Conservation (phyloP, 2,329 filamentous ascomycete species). For the Hortaea sp. region DNA sequence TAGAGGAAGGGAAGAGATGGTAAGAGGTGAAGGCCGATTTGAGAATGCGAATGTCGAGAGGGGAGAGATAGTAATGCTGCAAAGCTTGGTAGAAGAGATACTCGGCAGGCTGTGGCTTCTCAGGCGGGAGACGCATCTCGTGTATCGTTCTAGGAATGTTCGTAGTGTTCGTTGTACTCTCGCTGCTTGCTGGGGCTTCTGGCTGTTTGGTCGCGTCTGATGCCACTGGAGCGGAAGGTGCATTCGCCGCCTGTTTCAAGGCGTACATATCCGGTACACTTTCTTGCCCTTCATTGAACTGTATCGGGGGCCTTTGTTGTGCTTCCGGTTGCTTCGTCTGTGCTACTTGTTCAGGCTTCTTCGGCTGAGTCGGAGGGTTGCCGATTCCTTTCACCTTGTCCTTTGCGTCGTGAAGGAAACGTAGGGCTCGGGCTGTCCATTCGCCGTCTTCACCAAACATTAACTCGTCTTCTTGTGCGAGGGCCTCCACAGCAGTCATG, state of each 20-base stretch:
- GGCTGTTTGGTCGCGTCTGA: constrained; percentile 16
- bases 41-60: constrained; percentile 83
- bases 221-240: constrained; percentile 10
- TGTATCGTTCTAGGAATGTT: constrained; percentile 32
- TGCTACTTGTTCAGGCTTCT: constrained; percentile 32
- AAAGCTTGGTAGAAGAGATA: constrained; percentile 86
- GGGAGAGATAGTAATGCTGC: constrained; percentile 80
- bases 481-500: constrained; percentile 59
- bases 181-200: neutral
- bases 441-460: constrained; percentile 89
- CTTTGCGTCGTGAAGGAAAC: constrained; percentile 62
- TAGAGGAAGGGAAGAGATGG: constrained; percentile 69
- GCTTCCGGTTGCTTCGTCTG: constrained; percentile 21
- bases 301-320: constrained; percentile 32
- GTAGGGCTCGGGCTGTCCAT: constrained; percentile 79
- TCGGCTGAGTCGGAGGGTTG: constrained; percentile 47
- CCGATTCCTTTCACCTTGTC: constrained; percentile 62
- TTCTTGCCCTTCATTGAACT: constrained; percentile 35
- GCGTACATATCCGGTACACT: constrained; percentile 43
- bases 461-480: constrained; percentile 81
- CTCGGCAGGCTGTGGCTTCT: constrained; percentile 39
- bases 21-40: constrained; percentile 83
- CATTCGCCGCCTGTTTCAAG: constrained; percentile 12
- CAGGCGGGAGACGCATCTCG: constrained; percentile 35
- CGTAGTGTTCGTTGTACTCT: constrained; percentile 5